A percentile compares a stretch with the other conserved stretches of the same genome.
phyloP scores from a whole-genome alignment of 129 eudicot genomes.

The Escallonia herrerae region DNA sequence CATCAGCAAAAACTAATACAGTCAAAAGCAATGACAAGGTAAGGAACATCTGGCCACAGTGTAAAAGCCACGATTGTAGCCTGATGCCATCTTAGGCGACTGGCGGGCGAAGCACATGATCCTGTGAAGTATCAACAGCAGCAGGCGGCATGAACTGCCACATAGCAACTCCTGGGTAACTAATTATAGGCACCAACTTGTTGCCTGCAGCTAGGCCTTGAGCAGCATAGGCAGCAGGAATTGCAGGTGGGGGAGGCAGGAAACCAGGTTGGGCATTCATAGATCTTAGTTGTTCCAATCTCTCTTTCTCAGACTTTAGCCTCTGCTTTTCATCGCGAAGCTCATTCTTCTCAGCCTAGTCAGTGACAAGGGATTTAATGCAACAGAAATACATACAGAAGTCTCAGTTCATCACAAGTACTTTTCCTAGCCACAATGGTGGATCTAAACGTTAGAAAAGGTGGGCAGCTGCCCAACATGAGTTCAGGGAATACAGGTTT shows the following conservation, averaged over 20 bases:
- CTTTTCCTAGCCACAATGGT: too few species aligned
- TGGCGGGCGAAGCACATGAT: conserved; percentile 87
- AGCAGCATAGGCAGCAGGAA: conserved; percentile 62
- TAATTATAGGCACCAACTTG: conserved; percentile 68
- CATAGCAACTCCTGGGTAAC: conserved; percentile 94
- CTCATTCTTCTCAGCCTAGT: conserved; percentile 65
- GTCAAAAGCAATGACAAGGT: conserved; percentile 6
- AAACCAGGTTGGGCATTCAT: conserved; percentile 55
- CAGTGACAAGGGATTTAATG: not conserved
- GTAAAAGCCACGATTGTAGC: not conserved
- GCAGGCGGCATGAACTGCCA: conserved; percentile 99
- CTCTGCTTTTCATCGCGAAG: conserved; percentile 91
- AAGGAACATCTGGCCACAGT: not conserved
- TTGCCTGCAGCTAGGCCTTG: conserved; percentile 47
- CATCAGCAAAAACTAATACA: conserved; percentile 13
- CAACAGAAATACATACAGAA: too few species aligned
- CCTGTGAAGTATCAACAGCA: conserved; percentile 78
- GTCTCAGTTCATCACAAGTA: too few species aligned
- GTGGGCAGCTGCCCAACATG: too few species aligned
- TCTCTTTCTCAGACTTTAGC: conserved; percentile 77
- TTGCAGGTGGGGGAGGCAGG: conserved; percentile 56
- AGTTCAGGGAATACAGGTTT: too few species aligned
- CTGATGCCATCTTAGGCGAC: conserved; percentile 53
- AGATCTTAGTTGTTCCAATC: conserved; percentile 57
- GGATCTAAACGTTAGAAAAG: too few species aligned